phyloP scores from a whole-genome alignment of 169 alveolate species.

The Toxoplasma gondii region DNA sequence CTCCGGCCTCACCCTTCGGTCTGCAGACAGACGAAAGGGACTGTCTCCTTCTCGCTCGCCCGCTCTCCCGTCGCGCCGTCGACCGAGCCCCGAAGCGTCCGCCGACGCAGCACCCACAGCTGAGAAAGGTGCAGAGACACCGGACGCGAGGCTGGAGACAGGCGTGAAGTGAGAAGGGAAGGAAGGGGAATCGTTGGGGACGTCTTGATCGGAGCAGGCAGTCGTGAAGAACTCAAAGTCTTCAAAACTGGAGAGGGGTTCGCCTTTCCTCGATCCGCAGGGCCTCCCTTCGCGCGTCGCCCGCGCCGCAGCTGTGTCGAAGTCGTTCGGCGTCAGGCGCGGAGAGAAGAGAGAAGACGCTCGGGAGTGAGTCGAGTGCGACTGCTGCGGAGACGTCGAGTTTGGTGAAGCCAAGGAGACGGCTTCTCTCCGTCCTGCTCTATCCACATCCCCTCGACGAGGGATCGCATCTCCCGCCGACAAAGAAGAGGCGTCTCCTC shows the following conservation, averaged over 20 bases:
- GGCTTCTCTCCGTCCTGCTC: too few species aligned
- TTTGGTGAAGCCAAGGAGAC: too few species aligned
- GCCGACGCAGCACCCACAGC: background rate
- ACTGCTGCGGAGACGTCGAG: too few species aligned
- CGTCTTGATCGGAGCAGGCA: constrained; percentile 39
- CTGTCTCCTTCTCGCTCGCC: background rate
- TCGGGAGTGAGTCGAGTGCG: background rate
- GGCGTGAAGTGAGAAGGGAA: background rate
- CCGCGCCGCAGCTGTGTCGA: background rate
- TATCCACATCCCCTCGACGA: too few species aligned
- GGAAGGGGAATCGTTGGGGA: background rate
- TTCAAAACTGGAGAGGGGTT: background rate
- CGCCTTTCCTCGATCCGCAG: background rate
- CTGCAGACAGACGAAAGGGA: too few species aligned
- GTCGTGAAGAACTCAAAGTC: constrained; percentile 26
- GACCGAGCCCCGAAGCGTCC: background rate
- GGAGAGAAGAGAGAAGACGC: background rate
- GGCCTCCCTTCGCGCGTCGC: background rate
- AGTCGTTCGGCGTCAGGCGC: background rate
- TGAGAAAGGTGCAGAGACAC: background rate
- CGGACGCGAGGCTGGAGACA: background rate
- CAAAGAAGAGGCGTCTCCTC: too few species aligned
- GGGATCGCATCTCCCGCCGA: too few species aligned
- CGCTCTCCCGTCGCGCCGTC: background rate
- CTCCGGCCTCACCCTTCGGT: too few species aligned